phyloP scores from a whole-genome alignment of 768 basidiomycete genomes.

The Boletus pseudo-olivaceus region DNA sequence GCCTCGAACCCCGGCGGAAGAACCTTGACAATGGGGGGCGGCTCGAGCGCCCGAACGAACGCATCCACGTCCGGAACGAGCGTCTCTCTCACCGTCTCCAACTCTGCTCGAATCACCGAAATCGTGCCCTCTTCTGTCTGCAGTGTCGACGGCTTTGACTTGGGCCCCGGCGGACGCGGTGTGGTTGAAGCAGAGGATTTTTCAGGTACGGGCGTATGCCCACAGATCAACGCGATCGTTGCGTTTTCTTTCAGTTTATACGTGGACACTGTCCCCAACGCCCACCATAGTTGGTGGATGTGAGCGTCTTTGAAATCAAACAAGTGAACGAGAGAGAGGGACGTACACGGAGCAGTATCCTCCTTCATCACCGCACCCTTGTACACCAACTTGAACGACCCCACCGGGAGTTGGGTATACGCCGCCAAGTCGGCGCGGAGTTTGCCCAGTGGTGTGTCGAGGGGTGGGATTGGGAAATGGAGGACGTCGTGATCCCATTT shows the following conservation, averaged over 20 bases:
- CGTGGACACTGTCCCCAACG: conserved; percentile 53
- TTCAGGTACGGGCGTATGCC: conserved; percentile 27
- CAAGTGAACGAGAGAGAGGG: not conserved
- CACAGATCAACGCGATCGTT: conserved; percentile 67
- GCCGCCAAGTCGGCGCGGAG: conserved; percentile 64
- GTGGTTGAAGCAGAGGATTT: not conserved
- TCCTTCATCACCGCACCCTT: conserved; percentile 91
- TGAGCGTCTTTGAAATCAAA: conserved; percentile 17
- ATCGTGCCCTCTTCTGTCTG: conserved; percentile 41
- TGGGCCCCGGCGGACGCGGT: not conserved
- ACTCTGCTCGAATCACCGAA: conserved; percentile 35
- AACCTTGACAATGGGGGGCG: not conserved
- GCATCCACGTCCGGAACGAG: conserved; percentile 55
- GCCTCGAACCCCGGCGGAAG: not conserved
- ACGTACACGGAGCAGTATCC: conserved; percentile 60
- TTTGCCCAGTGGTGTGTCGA: conserved; percentile 51
- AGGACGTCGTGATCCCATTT: conserved; percentile 53
- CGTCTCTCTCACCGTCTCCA: conserved; percentile 47
- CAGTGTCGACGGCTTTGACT: not conserved
- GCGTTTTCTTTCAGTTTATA: conserved; percentile 71
- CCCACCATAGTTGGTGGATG: not conserved
- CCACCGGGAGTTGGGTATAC: conserved; percentile 65
- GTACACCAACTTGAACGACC: conserved; percentile 83
- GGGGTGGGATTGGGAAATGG: conserved; percentile 54
- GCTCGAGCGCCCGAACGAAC: conserved; percentile 42